Percentiles rank a stretch among this genome's conserved stretches.
These are phyloP conservation scores for Pichia sporocuriosa DNA, from an alignment of 805 yeast species.

Conservation along the genomic window DNA sequence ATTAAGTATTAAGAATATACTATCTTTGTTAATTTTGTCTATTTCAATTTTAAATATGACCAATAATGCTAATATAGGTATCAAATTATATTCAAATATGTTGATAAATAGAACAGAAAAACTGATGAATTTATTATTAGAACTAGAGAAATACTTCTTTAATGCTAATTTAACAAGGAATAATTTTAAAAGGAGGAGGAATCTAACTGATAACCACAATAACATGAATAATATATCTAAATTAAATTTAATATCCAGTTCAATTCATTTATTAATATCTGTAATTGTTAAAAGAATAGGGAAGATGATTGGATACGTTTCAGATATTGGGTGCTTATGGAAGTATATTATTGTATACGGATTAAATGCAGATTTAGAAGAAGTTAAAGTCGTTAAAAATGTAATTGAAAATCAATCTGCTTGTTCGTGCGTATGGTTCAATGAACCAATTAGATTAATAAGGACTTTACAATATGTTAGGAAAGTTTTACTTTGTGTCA, in stretches of 20 bases:
- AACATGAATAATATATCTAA: neutral
- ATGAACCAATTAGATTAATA: conserved; percentile 7
- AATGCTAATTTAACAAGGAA: neutral
- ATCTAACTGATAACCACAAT: no score
- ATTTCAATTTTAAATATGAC: conserved; percentile 6
- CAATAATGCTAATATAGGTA: conserved; percentile 2
- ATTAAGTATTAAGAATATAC: neutral
- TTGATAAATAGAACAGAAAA: conserved; percentile 7
- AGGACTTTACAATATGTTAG: conserved; percentile 1
- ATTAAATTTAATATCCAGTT: conserved; percentile 6
- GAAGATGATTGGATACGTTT: neutral
- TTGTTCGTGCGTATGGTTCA: conserved; percentile 9
- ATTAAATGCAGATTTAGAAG: conserved; percentile 7
- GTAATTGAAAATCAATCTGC: conserved; percentile 1
- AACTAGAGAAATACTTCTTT: neutral
- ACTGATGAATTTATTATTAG: neutral
- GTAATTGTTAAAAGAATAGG: conserved; percentile 6
- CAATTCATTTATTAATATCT: conserved; percentile 7
- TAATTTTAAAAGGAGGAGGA: neutral
- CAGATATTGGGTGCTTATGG: conserved; percentile 5
- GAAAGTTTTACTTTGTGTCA: conserved; percentile 3
- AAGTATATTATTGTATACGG: conserved; percentile 9
- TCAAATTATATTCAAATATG: conserved; percentile 7
- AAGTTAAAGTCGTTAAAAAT: conserved; percentile 5
- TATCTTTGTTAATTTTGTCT: conserved; percentile 2